phyloP scores from a whole-genome alignment of 2,329 filamentous ascomycete genomes.

The Fusarium sororula region DNA sequence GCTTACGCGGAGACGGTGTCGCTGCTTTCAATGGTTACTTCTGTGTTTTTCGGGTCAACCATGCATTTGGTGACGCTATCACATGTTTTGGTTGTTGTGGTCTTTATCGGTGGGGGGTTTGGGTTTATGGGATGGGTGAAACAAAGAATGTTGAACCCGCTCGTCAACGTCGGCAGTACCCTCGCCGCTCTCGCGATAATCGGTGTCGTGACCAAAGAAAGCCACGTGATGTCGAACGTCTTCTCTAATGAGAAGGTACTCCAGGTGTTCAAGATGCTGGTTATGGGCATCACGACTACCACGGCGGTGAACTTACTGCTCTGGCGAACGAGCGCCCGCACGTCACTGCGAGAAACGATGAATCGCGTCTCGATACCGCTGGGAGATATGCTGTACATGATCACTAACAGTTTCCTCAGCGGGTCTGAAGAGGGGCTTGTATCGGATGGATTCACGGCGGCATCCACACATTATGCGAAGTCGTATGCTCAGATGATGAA shows the following conservation, averaged over 20 bases:
- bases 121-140: slow-evolving; percentile 91
- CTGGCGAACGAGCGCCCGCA: slow-evolving; percentile 80
- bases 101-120: slow-evolving; percentile 87
- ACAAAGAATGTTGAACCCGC: slow-evolving; percentile 76
- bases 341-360: slow-evolving; percentile 76
- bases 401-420: slow-evolving; percentile 83
- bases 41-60: slow-evolving; percentile 77
- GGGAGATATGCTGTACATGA: slow-evolving; percentile 82
- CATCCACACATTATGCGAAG: slow-evolving; percentile 69
- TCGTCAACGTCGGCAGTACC: slow-evolving; percentile 87
- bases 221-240: slow-evolving; percentile 82
- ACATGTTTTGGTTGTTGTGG: slow-evolving; percentile 79
- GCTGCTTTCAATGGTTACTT: slow-evolving; percentile 85
- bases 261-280: slow-evolving; percentile 83
- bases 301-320: slow-evolving; percentile 78
- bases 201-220: slow-evolving; percentile 89
- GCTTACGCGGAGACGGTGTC: slow-evolving; percentile 75
- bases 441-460: slow-evolving; percentile 69
- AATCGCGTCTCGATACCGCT: slow-evolving; percentile 76
- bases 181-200: slow-evolving; percentile 89
- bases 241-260: slow-evolving; percentile 84
- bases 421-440: slow-evolving; percentile 81
- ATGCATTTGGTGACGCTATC: slow-evolving; percentile 74
- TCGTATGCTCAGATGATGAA: slow-evolving; percentile 77
- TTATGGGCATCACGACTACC: slow-evolving; percentile 77